Evolutionary conservation across 192 early-diverging fungal species (phyloP).

Genomic region (Chytriomyces sp.): DNA sequence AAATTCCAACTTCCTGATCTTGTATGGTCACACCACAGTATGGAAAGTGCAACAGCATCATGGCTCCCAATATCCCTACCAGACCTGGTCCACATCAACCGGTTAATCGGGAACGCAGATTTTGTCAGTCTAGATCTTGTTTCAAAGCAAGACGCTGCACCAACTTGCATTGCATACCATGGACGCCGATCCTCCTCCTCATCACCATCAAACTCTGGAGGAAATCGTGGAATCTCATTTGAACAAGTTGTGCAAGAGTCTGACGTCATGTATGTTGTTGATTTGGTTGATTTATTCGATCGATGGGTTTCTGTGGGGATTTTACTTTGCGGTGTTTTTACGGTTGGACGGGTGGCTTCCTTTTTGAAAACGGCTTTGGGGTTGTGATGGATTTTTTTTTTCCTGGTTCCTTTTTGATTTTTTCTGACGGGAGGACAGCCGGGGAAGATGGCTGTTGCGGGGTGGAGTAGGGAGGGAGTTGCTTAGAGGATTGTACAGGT

Average conservation of each 20-base stretch:
- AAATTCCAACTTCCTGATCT: neutral
- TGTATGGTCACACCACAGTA: neutral
- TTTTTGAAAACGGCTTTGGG: neutral
- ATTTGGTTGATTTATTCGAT: neutral
- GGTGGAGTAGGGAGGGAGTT: no score
- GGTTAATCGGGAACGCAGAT: conserved; percentile 5
- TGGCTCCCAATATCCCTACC: neutral
- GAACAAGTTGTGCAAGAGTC: neutral
- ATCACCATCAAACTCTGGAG: neutral
- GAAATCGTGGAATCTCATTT: neutral
- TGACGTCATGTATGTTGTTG: conserved; percentile 24
- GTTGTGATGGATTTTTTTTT: neutral
- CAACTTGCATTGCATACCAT: conserved; percentile 20
- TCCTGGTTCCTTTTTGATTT: neutral
- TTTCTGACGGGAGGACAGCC: no score
- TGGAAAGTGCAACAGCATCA: neutral
- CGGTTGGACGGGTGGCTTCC: neutral
- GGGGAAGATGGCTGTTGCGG: no score
- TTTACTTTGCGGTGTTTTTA: neutral
- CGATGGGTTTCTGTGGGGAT: neutral
- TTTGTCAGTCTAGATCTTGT: neutral
- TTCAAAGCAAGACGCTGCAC: neutral
- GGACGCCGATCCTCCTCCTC: neutral
- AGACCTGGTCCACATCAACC: conserved; percentile 19
- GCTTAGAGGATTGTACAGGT: no score